A percentile compares a stretch with the other conserved stretches of the same genome.
Evolutionary conservation across 1,284 basidiomycete species (phyloP).

Genomic region (Apiotrichum gracile): DNA sequence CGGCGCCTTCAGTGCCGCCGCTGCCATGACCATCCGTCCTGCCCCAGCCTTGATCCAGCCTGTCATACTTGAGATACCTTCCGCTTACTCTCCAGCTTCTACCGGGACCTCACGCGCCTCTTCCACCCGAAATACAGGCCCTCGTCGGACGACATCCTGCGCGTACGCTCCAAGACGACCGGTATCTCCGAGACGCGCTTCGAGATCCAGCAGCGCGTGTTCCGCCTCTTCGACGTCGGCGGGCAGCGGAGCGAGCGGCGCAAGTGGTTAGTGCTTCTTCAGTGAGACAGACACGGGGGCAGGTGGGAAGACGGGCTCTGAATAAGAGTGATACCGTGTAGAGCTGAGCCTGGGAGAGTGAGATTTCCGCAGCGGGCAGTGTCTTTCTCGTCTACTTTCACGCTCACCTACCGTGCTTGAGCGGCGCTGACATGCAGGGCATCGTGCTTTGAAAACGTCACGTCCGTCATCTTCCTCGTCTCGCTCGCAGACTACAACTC

Average conservation of each 20-base stretch:
- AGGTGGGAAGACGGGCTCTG: too few relatives aligned
- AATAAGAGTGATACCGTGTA: background rate
- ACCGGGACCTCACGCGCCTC: slow-evolving; percentile 68
- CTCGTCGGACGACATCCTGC: slow-evolving; percentile 73
- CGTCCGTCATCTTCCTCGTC: slow-evolving; percentile 88
- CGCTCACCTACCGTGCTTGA: background rate
- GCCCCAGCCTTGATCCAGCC: too few relatives aligned
- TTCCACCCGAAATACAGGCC: slow-evolving; percentile 68
- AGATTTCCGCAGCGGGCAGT: too few relatives aligned
- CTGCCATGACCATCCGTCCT: too few relatives aligned
- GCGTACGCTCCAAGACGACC: slow-evolving; percentile 70
- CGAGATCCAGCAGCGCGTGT: slow-evolving; percentile 45
- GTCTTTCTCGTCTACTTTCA: background rate
- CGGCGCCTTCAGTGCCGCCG: too few relatives aligned
- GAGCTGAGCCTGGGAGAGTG: too few relatives aligned
- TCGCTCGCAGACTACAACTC: slow-evolving; percentile 92
- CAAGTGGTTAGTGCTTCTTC: slow-evolving; percentile 58
- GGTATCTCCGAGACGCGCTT: slow-evolving; percentile 91
- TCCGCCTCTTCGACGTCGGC: slow-evolving; percentile 84
- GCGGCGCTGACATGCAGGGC: slow-evolving; percentile 34
- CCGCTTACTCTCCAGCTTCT: too few relatives aligned
- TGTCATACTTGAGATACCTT: too few relatives aligned
- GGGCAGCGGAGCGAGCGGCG: slow-evolving; percentile 90
- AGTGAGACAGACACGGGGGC: too few relatives aligned
- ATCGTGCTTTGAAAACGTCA: slow-evolving; percentile 83